Base-by-base conservation (phyloP, 129 eudicot species). In the Cynara cardunculus region DNA sequence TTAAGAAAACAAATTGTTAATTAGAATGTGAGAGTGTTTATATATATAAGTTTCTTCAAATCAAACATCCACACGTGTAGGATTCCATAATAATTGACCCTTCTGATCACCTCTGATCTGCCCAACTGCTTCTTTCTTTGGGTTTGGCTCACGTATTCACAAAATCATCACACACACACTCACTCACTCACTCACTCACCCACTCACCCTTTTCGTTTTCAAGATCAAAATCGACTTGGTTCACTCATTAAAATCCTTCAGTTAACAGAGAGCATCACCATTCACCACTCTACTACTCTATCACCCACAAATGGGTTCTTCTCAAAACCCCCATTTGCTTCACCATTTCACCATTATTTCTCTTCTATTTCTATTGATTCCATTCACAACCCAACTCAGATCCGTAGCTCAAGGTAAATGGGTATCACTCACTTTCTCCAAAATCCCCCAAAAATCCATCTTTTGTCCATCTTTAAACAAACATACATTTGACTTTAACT, bases 381-480 rank as follows among this genome's bases (percentile, higher is more conserved):
- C 82, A 3, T 53, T 46, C 81, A 71, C 87, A 18, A 74, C 90
- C 85, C 91, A 84, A 1, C 49, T 83, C 39, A 87, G 69, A 78
- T 79, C 83, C 80, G 68, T 56, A 39, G 91, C 85, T 74, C 85
- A 88, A 89, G 96, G 93, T 87, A 88, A 77, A 37, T 16, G 65
- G 75, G 74, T 61, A 24, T 16, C 37, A 4, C 73, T 74, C 61
- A 28, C 46, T 71, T 49, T 41, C 78, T 71, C 74, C 30, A 30
- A 70, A 28, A 39, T 69, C 77, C 10, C 56, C 16, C 25, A 46
- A 64, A 62, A 19, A 22, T 26, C 18, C 77, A 1, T 72, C 44
- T 53, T 35, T 76, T 35, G 62, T 53, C 11, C 7, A 9, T 16
- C 32, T 73, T 68, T 69, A 69, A 44, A 61, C 31, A 4, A 28